Base-by-base conservation (phyloP, 768 basidiomycete genomes). In the Gloeopeniophorella convolvens region DNA sequence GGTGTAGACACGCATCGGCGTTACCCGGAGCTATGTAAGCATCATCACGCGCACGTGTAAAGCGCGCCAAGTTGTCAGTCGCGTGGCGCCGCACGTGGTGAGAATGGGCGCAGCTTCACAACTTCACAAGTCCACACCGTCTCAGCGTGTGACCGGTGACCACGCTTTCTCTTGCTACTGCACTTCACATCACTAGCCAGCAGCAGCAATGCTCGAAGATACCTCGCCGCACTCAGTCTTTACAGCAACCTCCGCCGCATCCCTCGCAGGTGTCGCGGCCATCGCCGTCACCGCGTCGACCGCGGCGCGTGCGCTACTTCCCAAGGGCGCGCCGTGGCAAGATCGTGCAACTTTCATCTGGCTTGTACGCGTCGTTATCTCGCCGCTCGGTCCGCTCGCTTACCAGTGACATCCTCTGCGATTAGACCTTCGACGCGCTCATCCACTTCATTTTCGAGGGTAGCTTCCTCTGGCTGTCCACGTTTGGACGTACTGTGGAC, bases 381-480 rank as follows among this genome's bases (percentile, higher is more conserved):
- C 27, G 5, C 23, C n/a, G 15, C 5, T 36, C 24, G 27, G 5
- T 16, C 31, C 20, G 33, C 43, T 31, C 24, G 39, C 40, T 12
- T 27, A 16, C 13, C 15, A 23, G n/a, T n/a, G n/a, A 35, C 34
- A 18, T 18, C 37, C 20, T 13, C 37, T 13, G 12, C 18, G 39
- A 23, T 28, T 57, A 87, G 86, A 76, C 83, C 18, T 90, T 90
- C 58, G 87, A 90, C 63, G 86, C 79, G 3, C 70, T 87, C 63
- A 86, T 86, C 51, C 89, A 90, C 62, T 85, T 88, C 64, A 71
- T 72, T 0, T 80, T 87, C 50, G 89, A 91, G 62, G 89, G 85
- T 8, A 80, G 87, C 4, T 91, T 87, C 71, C 72, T 91, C 28
- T 89, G 80, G 66, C 71, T 84, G 40, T 89, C 87, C 2, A 74